Conservation (phyloP, 2,329 filamentous ascomycete genomes). For the Fusarium ramigenum region DNA sequence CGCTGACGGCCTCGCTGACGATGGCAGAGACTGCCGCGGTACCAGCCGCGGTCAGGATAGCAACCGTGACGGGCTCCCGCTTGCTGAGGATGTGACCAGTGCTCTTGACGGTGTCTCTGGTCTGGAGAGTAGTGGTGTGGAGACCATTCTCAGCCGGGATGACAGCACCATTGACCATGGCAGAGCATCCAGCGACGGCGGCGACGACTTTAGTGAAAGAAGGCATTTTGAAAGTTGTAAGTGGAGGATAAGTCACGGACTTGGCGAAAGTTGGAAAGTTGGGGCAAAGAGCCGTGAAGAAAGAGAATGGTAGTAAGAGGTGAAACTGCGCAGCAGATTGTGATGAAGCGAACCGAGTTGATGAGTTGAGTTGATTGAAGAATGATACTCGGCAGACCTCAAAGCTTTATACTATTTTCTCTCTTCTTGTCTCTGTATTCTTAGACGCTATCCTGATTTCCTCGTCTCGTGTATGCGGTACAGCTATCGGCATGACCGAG, state of each 20-base stretch:
- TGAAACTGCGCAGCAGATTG: not conserved
- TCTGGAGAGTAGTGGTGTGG: not conserved
- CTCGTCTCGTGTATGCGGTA: not conserved
- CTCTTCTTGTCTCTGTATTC: rapidly evolving
- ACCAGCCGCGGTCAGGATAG: slow-evolving; percentile 3
- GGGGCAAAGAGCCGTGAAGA: not conserved
- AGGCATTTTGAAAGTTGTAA: not conserved
- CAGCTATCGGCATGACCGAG: not conserved
- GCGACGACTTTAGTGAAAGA: not conserved
- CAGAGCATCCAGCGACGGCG: not conserved
- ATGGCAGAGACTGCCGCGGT: not conserved
- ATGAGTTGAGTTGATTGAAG: not conserved
- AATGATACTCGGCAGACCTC: no score
- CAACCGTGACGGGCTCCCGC: not conserved
- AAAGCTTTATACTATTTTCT: no score
- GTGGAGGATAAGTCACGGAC: not conserved
- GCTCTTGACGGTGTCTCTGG: not conserved
- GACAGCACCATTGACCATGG: not conserved
- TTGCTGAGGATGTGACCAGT: not conserved
- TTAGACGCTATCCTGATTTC: rapidly evolving
- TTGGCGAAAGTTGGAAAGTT: not conserved
- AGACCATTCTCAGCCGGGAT: not conserved
- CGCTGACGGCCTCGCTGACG: not conserved
- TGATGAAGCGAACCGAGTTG: not conserved
- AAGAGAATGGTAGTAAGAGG: not conserved